Percentiles rank a stretch among this genome's conserved stretches.
phyloP scores from a whole-genome alignment of 2,329 filamentous ascomycete genomes.

The Herpotrichia juniperi region DNA sequence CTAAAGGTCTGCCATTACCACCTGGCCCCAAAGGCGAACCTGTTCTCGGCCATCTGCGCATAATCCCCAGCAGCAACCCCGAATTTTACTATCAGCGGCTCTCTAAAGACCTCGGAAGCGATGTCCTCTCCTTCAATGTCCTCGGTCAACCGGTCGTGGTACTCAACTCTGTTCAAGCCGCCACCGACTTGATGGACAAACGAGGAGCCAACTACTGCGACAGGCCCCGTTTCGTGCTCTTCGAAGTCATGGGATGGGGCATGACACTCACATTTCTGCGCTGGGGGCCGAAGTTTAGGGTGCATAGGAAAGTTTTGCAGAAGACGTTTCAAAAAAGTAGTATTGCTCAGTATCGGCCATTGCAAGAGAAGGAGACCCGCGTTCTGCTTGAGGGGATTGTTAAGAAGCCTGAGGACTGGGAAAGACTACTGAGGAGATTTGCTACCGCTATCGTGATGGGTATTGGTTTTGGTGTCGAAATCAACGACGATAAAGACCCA shows the following conservation, averaged over 20 bases:
- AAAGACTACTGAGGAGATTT: conserved; percentile 46
- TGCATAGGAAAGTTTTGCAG: conserved; percentile 55
- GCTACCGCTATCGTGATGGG: conserved; percentile 51
- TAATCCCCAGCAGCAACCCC: conserved; percentile 24
- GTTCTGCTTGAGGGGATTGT: conserved; percentile 29
- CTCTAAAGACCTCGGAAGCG: conserved; percentile 21
- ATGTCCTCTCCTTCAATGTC: conserved; percentile 43
- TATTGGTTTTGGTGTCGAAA: conserved; percentile 53
- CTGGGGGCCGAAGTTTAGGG: conserved; percentile 36
- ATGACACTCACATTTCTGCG: conserved; percentile 43
- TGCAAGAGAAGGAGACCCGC: conserved; percentile 3
- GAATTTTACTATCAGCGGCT: conserved; percentile 22
- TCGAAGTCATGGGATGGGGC: conserved; percentile 40
- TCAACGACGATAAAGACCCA: conserved; percentile 46
- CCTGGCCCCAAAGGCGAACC: conserved; percentile 26
- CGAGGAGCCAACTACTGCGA: conserved; percentile 54
- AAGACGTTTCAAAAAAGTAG: conserved; percentile 21
- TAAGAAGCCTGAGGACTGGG: conserved; percentile 44
- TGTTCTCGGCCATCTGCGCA: conserved; percentile 26
- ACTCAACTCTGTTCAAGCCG: conserved; percentile 52
- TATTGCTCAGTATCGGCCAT: conserved; percentile 1
- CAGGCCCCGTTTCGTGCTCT: conserved; percentile 51
- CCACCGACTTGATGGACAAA: conserved; percentile 54
- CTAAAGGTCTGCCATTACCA: conserved; percentile 15
- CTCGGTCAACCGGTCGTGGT: conserved; percentile 50